Base-by-base conservation (phyloP, 208 protist genomes). In the Herpetomonas tarakana region DNA sequence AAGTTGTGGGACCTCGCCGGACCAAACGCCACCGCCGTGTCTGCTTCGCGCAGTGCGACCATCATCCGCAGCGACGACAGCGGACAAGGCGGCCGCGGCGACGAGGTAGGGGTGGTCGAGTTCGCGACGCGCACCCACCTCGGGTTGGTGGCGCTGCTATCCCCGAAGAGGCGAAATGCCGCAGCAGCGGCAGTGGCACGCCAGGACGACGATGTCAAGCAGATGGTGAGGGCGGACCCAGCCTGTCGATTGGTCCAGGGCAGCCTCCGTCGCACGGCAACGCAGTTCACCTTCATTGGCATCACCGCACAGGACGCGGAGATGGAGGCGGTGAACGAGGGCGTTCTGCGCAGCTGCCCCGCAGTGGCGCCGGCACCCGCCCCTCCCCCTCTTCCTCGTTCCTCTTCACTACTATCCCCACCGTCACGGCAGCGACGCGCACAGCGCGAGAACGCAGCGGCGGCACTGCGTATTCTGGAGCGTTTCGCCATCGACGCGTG, bases 261-360 rank as follows among this genome's bases (percentile, higher is more conserved):
- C 16, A 30, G 22, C 31, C 14, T 64, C 45, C 51, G 68, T 14
- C 50, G 47, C 38, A 16, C 68, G 47, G 45, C 53, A 29, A 58
- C 59, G 27, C 19, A 52, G 58, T 7, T 60, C 62, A 18, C 71
- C 74, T 6, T 57, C 63, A 24, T 65, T 73, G 45, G 54, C 72
- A 14, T 49, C 19, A 18, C 19, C 16, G 11, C 3, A 18, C 44
- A 49, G 44, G 44, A 49, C 19, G 44, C 44, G 9, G 44, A 11
- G 19, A 4, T 22, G 44, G 44, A 49, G 44, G 44, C 9, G 44
- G 19, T 49, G 11, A 49, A 49, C 19, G 44, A 11, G 4, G 9
- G 4, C 19, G 44, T 49, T 18, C 6, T 49, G 16, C 44, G 44
- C 35, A 41, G 9, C 14, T 41, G 35, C 35, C 35, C n/a, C n/a